Percentiles rank a stretch among this genome's conserved stretches.
These are phyloP conservation scores for Samsoniella hepiali DNA, from an alignment of 2,329 filamentous ascomycete species.

Conservation along the genomic window DNA sequence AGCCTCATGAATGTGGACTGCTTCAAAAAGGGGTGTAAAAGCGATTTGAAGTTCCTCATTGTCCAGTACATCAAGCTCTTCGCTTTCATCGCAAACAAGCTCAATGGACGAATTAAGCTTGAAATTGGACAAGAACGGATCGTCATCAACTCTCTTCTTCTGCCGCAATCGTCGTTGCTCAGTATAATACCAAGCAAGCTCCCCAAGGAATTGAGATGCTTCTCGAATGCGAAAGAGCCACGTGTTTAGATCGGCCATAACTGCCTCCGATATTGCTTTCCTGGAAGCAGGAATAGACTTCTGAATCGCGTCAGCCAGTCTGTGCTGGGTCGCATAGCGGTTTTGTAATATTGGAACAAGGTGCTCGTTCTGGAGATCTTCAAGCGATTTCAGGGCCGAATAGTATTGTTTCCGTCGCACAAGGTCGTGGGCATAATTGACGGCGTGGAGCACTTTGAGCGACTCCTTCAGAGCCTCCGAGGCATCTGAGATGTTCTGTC, in stretches of 20 bases:
- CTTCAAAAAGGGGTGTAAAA: slow-evolving; percentile 92
- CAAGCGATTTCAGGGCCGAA: slow-evolving; percentile 85
- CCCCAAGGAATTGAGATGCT: slow-evolving; percentile 91
- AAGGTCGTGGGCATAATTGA: slow-evolving; percentile 91
- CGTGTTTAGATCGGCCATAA: slow-evolving; percentile 95
- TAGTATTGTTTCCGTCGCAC: slow-evolving; percentile 94
- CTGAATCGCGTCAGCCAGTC: slow-evolving; percentile 92
- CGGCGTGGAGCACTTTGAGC: slow-evolving; percentile 83
- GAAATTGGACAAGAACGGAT: slow-evolving; percentile 74
- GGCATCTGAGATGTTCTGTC: slow-evolving; percentile 94
- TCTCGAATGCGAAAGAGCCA: slow-evolving; percentile 95
- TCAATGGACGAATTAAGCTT: slow-evolving; percentile 95
- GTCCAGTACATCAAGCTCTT: slow-evolving; percentile 92
- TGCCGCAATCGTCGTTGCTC: slow-evolving; percentile 80
- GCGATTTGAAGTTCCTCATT: slow-evolving; percentile 95
- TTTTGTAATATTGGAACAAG: slow-evolving; percentile 68
- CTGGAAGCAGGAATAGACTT: slow-evolving; percentile 92
- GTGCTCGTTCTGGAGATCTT: slow-evolving; percentile 95
- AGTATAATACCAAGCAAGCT: slow-evolving; percentile 95
- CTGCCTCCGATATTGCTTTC: slow-evolving; percentile 88
- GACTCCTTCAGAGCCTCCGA: slow-evolving; percentile 86
- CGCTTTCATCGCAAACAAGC: slow-evolving; percentile 87
- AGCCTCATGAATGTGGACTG: slow-evolving; percentile 92
- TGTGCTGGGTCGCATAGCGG: slow-evolving; percentile 90
- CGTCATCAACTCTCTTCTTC: slow-evolving; percentile 74